A percentile compares a stretch with the other conserved stretches of the same genome.
These are phyloP conservation scores for Monascus ruber DNA, from an alignment of 2,329 filamentous ascomycete species.

Conservation along the genomic window DNA sequence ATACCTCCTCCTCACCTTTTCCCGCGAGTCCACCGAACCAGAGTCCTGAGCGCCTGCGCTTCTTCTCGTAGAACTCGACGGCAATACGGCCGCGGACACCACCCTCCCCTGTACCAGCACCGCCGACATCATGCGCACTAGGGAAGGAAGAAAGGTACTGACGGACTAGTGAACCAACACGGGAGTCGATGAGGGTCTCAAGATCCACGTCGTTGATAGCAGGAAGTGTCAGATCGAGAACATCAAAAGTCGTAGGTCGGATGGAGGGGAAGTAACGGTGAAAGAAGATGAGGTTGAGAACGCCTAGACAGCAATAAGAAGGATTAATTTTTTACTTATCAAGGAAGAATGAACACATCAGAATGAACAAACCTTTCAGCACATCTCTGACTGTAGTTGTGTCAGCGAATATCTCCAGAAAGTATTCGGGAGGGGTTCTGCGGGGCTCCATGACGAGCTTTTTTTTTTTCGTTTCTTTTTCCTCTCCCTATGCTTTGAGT, in stretches of 20 bases:
- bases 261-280: conserved; percentile 91
- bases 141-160: conserved; percentile 55
- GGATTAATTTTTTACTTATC: not conserved
- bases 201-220: conserved; percentile 83
- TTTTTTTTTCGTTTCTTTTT: not conserved
- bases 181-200: conserved; percentile 85
- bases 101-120: conserved; percentile 24
- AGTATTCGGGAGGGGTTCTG: conserved; percentile 68
- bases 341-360: conserved; percentile 1
- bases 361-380: conserved; percentile 58
- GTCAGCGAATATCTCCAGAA: conserved; percentile 87
- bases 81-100: conserved; percentile 66
- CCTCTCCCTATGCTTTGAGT: no score
- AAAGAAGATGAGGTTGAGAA: conserved; percentile 97
- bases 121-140: conserved; percentile 35
- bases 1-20: conserved; percentile 80
- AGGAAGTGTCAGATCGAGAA: conserved; percentile 81
- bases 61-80: conserved; percentile 93
- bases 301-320: conserved; percentile 42
- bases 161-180: conserved; percentile 65
- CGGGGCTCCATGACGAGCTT: conserved; percentile 47
- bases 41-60: conserved; percentile 65
- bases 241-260: conserved; percentile 69
- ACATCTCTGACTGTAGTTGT: conserved; percentile 82
- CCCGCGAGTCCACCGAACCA: conserved; percentile 45